Evolutionary conservation across 192 early-diverging fungal species (phyloP).

Genomic region (Backusella liffmaniae): DNA sequence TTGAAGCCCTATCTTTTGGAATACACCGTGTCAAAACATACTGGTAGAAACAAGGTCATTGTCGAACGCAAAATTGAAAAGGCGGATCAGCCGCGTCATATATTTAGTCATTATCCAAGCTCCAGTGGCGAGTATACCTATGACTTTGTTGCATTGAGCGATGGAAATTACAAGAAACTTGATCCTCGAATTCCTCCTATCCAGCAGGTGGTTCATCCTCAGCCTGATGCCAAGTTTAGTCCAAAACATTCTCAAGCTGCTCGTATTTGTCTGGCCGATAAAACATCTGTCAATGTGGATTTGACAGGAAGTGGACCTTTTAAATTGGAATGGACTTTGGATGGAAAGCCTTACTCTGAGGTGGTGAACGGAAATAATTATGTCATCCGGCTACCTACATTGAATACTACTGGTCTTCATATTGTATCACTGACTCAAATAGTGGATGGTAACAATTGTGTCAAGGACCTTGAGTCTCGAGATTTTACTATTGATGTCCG

Average conservation of each 20-base stretch:
- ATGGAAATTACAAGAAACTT: conserved; percentile 32
- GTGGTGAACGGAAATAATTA: conserved; percentile 24
- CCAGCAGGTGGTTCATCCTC: conserved; percentile 43
- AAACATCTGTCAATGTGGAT: conserved; percentile 32
- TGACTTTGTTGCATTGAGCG: conserved; percentile 31
- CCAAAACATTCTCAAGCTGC: not conserved
- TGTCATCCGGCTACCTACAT: conserved; percentile 34
- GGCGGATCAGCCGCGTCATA: conserved; percentile 31
- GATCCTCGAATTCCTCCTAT: conserved; percentile 17
- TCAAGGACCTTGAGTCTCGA: conserved; percentile 33
- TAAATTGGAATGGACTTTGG: conserved; percentile 31
- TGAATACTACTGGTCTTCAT: conserved; percentile 36
- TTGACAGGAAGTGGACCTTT: conserved; percentile 39
- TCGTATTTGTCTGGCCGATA: conserved; percentile 41
- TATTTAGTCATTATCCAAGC: conserved; percentile 28
- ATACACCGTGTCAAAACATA: conserved; percentile 26
- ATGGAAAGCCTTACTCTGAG: conserved; percentile 28
- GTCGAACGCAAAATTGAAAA: conserved; percentile 15
- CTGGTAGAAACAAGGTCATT: not conserved
- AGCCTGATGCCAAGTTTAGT: conserved; percentile 40
- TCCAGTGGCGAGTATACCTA: conserved; percentile 39
- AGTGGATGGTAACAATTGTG: conserved; percentile 39
- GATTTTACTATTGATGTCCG: conserved; percentile 44
- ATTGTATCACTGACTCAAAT: conserved; percentile 41
- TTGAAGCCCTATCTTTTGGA: conserved; percentile 28